These are phyloP conservation scores for Capsicum pubescens DNA, from an alignment of 257 asterid genomes.

Conservation along the genomic window DNA sequence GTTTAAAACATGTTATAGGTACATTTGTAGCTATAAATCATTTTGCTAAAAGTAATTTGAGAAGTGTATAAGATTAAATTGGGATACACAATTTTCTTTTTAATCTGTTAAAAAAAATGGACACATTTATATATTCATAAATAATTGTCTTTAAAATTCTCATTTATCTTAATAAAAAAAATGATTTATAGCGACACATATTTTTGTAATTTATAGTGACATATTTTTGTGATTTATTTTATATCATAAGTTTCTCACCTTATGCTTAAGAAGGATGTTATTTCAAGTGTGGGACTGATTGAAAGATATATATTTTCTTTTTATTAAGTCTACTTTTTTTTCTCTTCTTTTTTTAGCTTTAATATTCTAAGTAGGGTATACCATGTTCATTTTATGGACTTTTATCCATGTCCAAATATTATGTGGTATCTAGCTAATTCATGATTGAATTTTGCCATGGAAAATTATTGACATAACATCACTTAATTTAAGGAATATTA, in stretches of 20 bases:
- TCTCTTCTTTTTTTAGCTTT: neutral
- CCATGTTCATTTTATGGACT: constrained; percentile 30
- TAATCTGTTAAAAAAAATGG: too few species aligned
- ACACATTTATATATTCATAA: too few species aligned
- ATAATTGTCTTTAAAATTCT: too few species aligned
- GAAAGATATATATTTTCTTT: neutral
- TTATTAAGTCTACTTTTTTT: neutral
- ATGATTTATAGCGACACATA: too few species aligned
- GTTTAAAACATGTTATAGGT: neutral
- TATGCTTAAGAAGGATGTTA: neutral
- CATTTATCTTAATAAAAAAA: too few species aligned
- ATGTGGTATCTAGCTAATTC: constrained; percentile 39
- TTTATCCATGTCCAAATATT: constrained; percentile 38
- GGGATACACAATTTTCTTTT: too few species aligned
- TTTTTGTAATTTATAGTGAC: too few species aligned
- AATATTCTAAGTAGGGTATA: constrained; percentile 26
- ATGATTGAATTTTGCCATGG: constrained; percentile 31
- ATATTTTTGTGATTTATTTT: too few species aligned
- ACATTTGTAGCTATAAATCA: neutral
- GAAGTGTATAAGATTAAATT: neutral
- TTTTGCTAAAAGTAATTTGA: neutral
- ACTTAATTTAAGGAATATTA: constrained; percentile 33
- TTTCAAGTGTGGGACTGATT: constrained; percentile 2
- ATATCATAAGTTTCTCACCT: neutral
- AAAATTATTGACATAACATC: constrained; percentile 41